Conservation (phyloP, 2,329 filamentous ascomycete species). For the Westerdykella sp. region DNA sequence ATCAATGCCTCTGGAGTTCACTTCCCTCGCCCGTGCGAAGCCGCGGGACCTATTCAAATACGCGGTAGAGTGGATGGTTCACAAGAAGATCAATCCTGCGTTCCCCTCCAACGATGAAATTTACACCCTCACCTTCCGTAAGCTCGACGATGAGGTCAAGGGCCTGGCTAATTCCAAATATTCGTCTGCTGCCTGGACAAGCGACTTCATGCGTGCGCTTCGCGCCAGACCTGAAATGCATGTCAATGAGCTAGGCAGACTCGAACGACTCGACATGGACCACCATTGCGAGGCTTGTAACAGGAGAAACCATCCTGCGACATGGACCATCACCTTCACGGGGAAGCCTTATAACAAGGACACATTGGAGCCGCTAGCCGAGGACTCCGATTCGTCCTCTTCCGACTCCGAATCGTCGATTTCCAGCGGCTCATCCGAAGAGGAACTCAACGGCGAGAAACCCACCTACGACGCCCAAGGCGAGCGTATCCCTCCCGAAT, state of each 20-base stretch:
- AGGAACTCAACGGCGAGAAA: conserved; percentile 17
- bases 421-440: not conserved
- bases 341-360: conserved; percentile 61
- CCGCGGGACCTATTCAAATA: conserved; percentile 67
- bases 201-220: conserved; percentile 59
- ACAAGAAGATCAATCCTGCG: conserved; percentile 67
- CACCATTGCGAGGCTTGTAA: conserved; percentile 64
- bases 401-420: conserved; percentile 7
- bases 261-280: conserved; percentile 10
- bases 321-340: conserved; percentile 55
- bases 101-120: conserved; percentile 59
- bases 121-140: conserved; percentile 63
- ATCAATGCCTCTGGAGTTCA: conserved; percentile 64
- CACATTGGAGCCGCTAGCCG: conserved; percentile 57
- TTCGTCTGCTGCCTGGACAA: conserved; percentile 63
- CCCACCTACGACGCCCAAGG: conserved; percentile 20
- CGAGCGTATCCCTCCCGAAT: conserved; percentile 24
- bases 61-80: conserved; percentile 74
- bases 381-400: conserved; percentile 11
- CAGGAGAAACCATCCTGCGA: conserved; percentile 61
- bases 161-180: conserved; percentile 66
- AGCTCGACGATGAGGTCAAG: conserved; percentile 64
- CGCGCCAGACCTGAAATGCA: conserved; percentile 57
- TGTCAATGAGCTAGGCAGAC: conserved; percentile 23
- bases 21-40: conserved; percentile 58